These are phyloP conservation scores for Aspergillus calidoustus DNA, from an alignment of 2,329 filamentous ascomycete species.

Conservation along the genomic window DNA sequence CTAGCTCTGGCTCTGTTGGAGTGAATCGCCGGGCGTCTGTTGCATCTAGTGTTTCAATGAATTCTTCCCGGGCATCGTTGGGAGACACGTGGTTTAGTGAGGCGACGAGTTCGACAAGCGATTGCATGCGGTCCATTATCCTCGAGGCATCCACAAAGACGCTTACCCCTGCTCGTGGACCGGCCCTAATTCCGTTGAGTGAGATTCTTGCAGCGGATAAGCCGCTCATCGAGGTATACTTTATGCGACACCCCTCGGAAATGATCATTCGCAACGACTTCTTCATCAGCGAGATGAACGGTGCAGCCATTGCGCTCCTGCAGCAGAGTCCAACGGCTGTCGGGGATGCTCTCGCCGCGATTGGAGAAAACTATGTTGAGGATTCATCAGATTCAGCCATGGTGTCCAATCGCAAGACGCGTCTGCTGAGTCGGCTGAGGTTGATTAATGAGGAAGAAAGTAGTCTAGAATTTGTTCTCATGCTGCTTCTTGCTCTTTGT, in stretches of 20 bases:
- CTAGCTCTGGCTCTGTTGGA: not conserved
- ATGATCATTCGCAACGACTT: not conserved
- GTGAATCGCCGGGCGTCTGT: not conserved
- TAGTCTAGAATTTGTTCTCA: not conserved
- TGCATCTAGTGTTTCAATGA: not conserved
- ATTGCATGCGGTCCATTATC: not conserved
- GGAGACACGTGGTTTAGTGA: not conserved
- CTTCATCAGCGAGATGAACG: not conserved
- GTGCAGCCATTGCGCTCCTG: not conserved
- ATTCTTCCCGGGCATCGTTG: not conserved
- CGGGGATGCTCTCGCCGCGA: constrained; percentile 1
- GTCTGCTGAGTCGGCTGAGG: not conserved
- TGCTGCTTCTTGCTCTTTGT: constrained; percentile 4
- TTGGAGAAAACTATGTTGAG: not conserved
- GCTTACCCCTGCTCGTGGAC: not conserved
- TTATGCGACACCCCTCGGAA: not conserved
- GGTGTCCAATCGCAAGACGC: not conserved
- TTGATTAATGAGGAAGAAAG: not conserved
- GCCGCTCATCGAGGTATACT: constrained; percentile 3
- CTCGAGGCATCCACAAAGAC: not conserved
- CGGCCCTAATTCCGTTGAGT: not conserved
- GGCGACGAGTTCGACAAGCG: not conserved
- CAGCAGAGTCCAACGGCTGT: not conserved
- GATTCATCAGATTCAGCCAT: not conserved
- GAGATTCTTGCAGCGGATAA: not conserved